phyloP scores from a whole-genome alignment of 495 filamentous ascomycete genomes.

The Hypoxylon rickii region DNA sequence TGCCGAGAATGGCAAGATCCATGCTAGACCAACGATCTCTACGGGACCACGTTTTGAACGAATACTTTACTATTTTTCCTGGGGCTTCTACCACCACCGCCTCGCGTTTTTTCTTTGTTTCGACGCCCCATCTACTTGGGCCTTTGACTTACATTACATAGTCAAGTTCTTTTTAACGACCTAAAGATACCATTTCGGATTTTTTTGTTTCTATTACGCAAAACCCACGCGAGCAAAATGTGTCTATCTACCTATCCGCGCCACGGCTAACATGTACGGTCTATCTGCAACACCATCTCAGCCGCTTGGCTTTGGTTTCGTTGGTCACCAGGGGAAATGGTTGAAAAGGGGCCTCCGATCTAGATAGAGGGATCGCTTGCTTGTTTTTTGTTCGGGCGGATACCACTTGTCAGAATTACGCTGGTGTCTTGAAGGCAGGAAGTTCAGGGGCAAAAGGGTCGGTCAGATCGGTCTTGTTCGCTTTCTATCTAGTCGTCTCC shows the following conservation, averaged over 20 bases:
- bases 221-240: constrained; percentile 11
- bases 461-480: too few species aligned
- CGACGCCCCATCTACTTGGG: neutral
- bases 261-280: too few species aligned
- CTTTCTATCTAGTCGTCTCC: too few species aligned
- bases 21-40: constrained; percentile 33
- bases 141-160: neutral
- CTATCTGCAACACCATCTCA: too few species aligned
- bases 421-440: too few species aligned
- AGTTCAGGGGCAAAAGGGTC: too few species aligned
- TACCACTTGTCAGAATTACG: too few species aligned
- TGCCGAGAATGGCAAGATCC: too few species aligned
- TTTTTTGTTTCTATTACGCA: constrained; percentile 3
- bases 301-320: neutral
- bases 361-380: neutral
- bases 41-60: constrained; percentile 33
- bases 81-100: constrained; percentile 8
- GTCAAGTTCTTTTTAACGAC: constrained; percentile 20
- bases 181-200: constrained; percentile 35
- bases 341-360: neutral
- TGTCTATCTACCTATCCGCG: constrained; percentile 20
- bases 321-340: neutral
- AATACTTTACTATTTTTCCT: constrained; percentile 23
- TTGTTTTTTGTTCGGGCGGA: neutral
- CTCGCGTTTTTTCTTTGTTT: constrained; percentile 12